These are phyloP conservation scores for Eutrema japonicum DNA, from an alignment of 345 rosid species.

Conservation along the genomic window DNA sequence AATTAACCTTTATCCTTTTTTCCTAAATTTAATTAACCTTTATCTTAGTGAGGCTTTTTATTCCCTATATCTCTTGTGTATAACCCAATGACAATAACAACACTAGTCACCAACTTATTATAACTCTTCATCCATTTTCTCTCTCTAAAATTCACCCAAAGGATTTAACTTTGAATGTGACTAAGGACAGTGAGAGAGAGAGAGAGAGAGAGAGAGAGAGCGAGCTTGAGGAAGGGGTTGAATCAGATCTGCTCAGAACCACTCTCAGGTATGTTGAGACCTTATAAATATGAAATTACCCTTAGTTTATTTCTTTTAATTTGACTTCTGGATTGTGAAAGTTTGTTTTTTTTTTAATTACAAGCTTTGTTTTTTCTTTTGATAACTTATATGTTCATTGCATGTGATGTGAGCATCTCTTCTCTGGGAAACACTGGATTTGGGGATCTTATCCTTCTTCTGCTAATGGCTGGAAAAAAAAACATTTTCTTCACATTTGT, in stretches of 20 bases:
- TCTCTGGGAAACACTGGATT: constrained; percentile 25
- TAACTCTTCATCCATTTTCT: constrained; percentile 41
- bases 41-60: constrained; percentile 16
- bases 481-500: not conserved
- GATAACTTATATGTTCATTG: constrained; percentile 33
- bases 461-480: not conserved
- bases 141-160: constrained; percentile 37
- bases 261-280: constrained; percentile 37
- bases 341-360: not conserved
- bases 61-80: constrained; percentile 31
- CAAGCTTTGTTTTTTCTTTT: constrained; percentile 14
- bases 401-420: constrained; percentile 36
- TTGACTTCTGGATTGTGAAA: constrained; percentile 27
- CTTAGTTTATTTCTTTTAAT: not conserved
- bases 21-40: not conserved
- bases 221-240: constrained; percentile 36
- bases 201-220: not conserved
- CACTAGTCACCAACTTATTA: constrained; percentile 38
- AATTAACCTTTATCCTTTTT: not conserved
- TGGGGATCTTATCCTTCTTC: constrained; percentile 30
- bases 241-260: constrained; percentile 44
- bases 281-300: constrained; percentile 12
- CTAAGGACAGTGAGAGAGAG: not conserved
- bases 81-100: constrained; percentile 39
- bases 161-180: constrained; percentile 39